Base-by-base conservation (phyloP, 2,329 filamentous ascomycete species). In the Monosporascus sp. region DNA sequence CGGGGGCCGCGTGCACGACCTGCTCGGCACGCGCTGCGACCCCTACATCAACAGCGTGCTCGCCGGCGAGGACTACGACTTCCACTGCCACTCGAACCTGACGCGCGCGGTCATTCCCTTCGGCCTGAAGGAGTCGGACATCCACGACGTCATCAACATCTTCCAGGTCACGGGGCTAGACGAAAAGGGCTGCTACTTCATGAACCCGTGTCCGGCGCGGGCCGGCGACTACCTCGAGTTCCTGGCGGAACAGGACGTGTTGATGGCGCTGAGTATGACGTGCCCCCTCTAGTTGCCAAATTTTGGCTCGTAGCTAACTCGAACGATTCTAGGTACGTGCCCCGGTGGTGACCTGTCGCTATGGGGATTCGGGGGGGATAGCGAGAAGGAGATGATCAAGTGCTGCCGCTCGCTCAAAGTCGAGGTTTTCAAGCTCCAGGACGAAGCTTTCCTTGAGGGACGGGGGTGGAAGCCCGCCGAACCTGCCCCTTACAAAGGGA, bases 151-250 rank as follows among this genome's bases (percentile, higher is more conserved):
- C 0, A 77, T 95, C 51, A 95, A 95, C 64, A 76, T 95, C 3
- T 94, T 95, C 66, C 90, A 95, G 68, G 88, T 92, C 7, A 94
- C 90, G 0, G 89, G 90, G 0, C 67, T 94, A 47, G 86, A 94
- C 62, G 76, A 81, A 51, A 64, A 86, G 55, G 89, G 88, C 0
- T 80, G 84, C 50, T 93, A 92, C 60, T 92, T 90, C 56, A 95
- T 95, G 80, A 83, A 78, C 53, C 78, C 82, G 0, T 81, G 77
- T 53, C 83, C 83, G 0, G 83, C 82, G 0, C 67, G 72, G 51
- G 60, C 69, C 7, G 80, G 77, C 0, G 82, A 85, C 54, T 84
- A 79, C 52, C 82, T 93, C 53, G 87, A 91, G 69, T 91, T 94
- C 65, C 83, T 94, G 56, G 88, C 90, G 0, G 90, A 94, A 74